Evolutionary conservation across 768 basidiomycete species (phyloP), one percentile per base, ranked within the genome.

Genomic region (Naganishia kalamii): DNA sequence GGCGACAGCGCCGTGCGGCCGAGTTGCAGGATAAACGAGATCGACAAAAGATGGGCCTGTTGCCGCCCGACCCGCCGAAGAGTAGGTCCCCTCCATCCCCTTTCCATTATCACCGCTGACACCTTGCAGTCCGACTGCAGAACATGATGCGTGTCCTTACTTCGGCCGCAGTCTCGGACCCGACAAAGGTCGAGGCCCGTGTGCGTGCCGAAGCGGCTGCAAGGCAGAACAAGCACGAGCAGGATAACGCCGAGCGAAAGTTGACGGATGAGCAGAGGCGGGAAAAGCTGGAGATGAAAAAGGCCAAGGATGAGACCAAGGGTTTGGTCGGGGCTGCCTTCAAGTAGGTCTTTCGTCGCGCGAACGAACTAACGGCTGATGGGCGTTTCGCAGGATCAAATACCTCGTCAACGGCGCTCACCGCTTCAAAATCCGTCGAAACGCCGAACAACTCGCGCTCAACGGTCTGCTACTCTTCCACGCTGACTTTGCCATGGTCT

Each of bases 141-240:
- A 99, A 99, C 78, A 79, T 98, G 75, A 98, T 98, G 93, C 92
- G 91, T 74, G 96, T 99, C 17, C 82, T 99, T 29, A 97, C 96
- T 0, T 89, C 90, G 10, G 92, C 97, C 72, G 94, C 93, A 0
- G 87, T 99, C 27, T 89, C 92, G 83, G 96, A 98, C 75, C 96
- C 96, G 0, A 99, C 96, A 1, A 87, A 92, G 57, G 91, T 99
- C 3, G 96, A 99, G 77, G 94, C 94, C 5, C 88, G 90, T 33
- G 93, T 99, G 15, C 83, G 92, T 49, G 83, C 90, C 35, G 96
- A 99, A 77, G 94, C 98, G 30, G 89, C 89, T 0, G 88, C 87
- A 81, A 84, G 96, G 68, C 88, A 88, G 72, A 86, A 91, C 69
- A 83, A 81, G 8, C 96, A 99, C 75, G 90, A 96, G 75, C 90